Base-by-base conservation (phyloP, 2,329 filamentous ascomycete genomes). In the Pseudocercospora eumusae region DNA sequence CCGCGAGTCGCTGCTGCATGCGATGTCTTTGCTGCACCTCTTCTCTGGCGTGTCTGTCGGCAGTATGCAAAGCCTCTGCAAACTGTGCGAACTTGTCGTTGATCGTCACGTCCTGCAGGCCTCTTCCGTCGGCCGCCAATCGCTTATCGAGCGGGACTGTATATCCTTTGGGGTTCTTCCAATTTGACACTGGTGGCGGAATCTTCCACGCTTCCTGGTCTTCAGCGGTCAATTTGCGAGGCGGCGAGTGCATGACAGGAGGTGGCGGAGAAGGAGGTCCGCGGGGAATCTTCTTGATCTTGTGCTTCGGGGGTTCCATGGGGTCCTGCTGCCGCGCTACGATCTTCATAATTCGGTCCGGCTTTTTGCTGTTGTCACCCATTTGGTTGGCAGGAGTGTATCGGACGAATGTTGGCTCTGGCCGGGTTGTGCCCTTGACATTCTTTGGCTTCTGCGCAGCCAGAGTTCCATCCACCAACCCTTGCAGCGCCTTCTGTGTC, bases 111-210 rank as follows among this genome's bases (percentile, higher is more conserved):
- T 99, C 95, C 76, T 97, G 92, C 65, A 99, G 75, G 0, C 92
- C 92, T 71, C 95, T 85, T 11, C 95, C 95, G 75, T 98, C 93
- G 8, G 95, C 93, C 18, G 95, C 95, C 69, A 99, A 80, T 74
- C 95, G 88, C 81, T 99, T 99, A 76, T 99, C 95, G 56, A 99
- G 78, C 0, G 95, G 92, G 0, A 99, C 91, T 0, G 95, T 99
- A 74, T 96, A 99, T 71, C 95, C 95, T 80, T 98, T 98, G 0
- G 93, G 91, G 76, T 99, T 99, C 84, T 99, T 99, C 95, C 95
- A 99, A 77, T 98, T 98, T 20, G 91, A 96, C 1, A 99, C 88
- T 0, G 93, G 91, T 2, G 93, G 92, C 0, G 88, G 88, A 31
- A 91, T 97, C 73, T 88, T 92, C 95, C 95, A 99, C 62, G 91